Conservation (phyloP, 306 rosid genomes). For the Fragaria vesca region DNA sequence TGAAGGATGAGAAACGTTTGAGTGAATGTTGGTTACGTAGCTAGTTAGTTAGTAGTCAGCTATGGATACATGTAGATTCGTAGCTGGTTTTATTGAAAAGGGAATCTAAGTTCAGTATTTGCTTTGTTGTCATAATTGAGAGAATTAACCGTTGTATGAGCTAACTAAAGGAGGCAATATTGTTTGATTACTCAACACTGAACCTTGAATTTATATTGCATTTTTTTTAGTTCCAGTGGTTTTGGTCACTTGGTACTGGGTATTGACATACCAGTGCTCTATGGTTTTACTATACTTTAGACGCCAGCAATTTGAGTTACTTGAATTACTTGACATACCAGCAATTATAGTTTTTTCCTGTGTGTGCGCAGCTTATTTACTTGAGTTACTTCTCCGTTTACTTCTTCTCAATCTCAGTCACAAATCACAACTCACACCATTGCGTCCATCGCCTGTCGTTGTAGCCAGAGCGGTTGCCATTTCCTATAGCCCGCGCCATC, state of each 20-base stretch:
- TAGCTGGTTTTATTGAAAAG: neutral
- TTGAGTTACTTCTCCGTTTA: no score
- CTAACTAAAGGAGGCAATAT: neutral
- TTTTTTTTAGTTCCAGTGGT: neutral
- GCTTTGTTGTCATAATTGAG: neutral
- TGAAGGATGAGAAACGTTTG: neutral
- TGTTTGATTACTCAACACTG: neutral
- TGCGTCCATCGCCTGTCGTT: no score
- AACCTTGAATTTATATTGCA: neutral
- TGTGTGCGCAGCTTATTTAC: no score
- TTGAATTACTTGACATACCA: no score
- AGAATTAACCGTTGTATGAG: neutral
- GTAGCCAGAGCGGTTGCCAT: no score
- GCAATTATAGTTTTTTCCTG: no score
- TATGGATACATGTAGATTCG: neutral
- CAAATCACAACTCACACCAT: no score
- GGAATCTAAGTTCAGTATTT: neutral
- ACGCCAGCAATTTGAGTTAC: neutral
- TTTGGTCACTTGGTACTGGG: neutral
- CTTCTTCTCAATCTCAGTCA: no score
- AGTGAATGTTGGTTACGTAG: neutral
- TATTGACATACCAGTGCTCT: neutral
- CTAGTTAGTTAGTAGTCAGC: neutral
- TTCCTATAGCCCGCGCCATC: no score
- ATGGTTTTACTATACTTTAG: neutral